Percentiles rank a stretch among this genome's conserved stretches.
phyloP scores from a whole-genome alignment of 1,284 basidiomycete species.

The Ustilago nuda region DNA sequence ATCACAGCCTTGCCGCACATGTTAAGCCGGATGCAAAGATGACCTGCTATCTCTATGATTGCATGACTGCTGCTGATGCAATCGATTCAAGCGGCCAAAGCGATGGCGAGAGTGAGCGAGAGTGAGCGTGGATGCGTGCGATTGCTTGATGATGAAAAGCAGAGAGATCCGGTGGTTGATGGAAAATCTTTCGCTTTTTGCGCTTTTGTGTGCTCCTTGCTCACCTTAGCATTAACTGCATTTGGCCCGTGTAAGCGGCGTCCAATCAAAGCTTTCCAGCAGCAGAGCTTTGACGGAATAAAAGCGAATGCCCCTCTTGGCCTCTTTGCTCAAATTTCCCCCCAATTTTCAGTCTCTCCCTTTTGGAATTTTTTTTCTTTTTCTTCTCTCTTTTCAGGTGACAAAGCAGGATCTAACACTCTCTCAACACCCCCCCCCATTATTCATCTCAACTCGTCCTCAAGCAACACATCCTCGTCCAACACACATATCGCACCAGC shows the following conservation, averaged over 20 bases:
- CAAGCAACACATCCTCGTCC: background rate
- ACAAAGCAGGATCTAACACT: background rate
- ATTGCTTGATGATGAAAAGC: background rate
- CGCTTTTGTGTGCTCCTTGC: background rate
- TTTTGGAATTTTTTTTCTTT: background rate
- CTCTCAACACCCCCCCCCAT: background rate
- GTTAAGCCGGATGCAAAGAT: too few species aligned
- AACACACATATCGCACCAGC: background rate
- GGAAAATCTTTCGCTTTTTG: background rate
- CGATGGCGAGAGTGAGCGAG: too few species aligned
- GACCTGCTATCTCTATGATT: too few species aligned
- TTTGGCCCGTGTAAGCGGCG: constrained; percentile 16
- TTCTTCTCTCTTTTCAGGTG: background rate
- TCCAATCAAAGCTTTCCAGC: background rate
- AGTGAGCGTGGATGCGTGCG: too few species aligned
- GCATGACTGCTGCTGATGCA: too few species aligned
- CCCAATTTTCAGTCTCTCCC: background rate
- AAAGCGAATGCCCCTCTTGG: constrained; percentile 24
- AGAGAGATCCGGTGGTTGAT: constrained; percentile 1
- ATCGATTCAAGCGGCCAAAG: too few species aligned
- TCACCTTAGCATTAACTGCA: background rate
- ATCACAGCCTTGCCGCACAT: too few species aligned
- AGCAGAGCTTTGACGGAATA: constrained; percentile 23
- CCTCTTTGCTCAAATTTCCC: background rate
- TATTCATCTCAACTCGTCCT: background rate